Evolutionary conservation across 441 rosid genomes (phyloP), one percentile per base, ranked within the genome.

Genomic region (Mallotus repandus): DNA sequence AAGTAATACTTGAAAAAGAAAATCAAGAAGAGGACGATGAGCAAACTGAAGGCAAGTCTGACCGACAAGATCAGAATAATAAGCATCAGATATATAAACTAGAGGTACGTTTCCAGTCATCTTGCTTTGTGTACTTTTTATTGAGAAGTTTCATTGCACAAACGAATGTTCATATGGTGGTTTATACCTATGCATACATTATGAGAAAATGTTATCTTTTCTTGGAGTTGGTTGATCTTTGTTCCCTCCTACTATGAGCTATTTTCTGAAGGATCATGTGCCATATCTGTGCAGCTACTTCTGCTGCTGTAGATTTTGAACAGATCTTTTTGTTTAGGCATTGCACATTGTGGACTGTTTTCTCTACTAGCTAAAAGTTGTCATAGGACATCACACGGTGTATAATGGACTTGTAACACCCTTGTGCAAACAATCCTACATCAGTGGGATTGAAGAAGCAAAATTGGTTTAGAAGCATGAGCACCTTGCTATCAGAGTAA

Each of bases 1-100:
- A 84, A 68, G 89, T 94, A 72, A 89, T 88, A 57, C 88, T 96
- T 49, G 94, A 92, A 79, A 94, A 88, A 87, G 98, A 86, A 78
- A 86, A 79, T 75, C 79, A 85, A 80, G 97, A 96, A 78, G 97
- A 93, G 63, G 82, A 84, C 61, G 87, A 87, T 63, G 86, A 85
- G 43, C 77, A 78, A 53, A 68, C 78, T 29, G 95, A 92, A 79
- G 82, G 76, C 82, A 89, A 86, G 84, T 81, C 96, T 57, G 96
- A 94, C 68, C 82, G 79, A 70, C 90, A 87, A 78, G 96, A 88
- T 67, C 81, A 72, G 50, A 89, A 87, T 80, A 94, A 90, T 75
- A 89, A 84, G 68, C 87, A 86, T 83, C 93, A 83, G 77, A 73
- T 84, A 77, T 96, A 89, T 78, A 91, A 87, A 81, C 89, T 96